phyloP scores from a whole-genome alignment of 2,329 filamentous ascomycete species.

The Colletotrichum endophyticum region DNA sequence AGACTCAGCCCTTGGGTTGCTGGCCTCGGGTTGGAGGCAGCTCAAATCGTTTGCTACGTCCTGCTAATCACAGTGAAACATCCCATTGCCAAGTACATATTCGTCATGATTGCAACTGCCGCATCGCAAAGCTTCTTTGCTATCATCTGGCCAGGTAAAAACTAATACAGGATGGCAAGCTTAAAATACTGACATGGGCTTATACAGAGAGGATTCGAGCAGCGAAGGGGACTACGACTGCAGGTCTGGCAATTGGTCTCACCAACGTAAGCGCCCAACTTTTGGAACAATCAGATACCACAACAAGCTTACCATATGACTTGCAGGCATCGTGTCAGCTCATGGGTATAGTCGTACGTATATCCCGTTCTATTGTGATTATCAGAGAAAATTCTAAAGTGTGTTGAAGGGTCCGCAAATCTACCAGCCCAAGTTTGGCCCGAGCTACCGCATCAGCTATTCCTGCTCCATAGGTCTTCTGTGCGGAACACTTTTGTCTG shows the following conservation, averaged over 20 bases:
- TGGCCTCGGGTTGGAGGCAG: slow-evolving; percentile 31
- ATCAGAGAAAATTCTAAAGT: background rate
- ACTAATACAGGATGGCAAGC: accelerated
- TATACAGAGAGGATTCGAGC: slow-evolving; percentile 38
- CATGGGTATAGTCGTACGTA: slow-evolving; percentile 38
- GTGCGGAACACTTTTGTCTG: slow-evolving; percentile 27
- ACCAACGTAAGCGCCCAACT: slow-evolving; percentile 31
- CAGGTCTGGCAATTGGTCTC: slow-evolving; percentile 40
- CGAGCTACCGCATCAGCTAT: slow-evolving; percentile 41
- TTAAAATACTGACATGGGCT: background rate
- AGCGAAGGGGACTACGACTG: slow-evolving; percentile 40
- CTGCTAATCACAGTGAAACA: slow-evolving; percentile 40
- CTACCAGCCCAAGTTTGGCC: slow-evolving; percentile 42
- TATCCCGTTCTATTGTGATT: too few relatives aligned
- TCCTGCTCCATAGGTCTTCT: slow-evolving; percentile 37
- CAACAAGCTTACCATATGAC: background rate
- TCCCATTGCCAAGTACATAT: slow-evolving; percentile 37
- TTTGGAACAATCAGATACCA: background rate
- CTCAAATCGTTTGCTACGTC: slow-evolving; percentile 41
- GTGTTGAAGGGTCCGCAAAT: slow-evolving; percentile 36
- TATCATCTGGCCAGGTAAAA: slow-evolving; percentile 39
- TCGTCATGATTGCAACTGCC: slow-evolving; percentile 43
- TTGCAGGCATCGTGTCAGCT: slow-evolving; percentile 32
- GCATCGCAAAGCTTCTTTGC: slow-evolving; percentile 42
- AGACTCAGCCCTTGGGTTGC: slow-evolving; percentile 27